phyloP scores from a whole-genome alignment of 768 basidiomycete genomes.

The Suillus subluteus region DNA sequence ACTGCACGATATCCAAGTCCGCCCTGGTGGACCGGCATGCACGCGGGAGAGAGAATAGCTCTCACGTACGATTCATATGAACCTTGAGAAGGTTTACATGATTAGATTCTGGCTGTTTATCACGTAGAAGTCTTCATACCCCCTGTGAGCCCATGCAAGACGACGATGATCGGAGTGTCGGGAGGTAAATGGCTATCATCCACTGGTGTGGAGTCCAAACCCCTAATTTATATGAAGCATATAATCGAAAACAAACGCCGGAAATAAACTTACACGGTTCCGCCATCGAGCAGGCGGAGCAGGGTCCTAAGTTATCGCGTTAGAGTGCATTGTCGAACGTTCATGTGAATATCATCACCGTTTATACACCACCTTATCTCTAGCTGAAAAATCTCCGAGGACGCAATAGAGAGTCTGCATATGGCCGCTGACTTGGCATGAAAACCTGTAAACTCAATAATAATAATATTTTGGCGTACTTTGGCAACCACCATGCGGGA shows the following conservation, averaged over 20 bases:
- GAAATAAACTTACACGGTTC: constrained; percentile 33
- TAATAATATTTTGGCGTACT: constrained; percentile 20
- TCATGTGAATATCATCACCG: constrained; percentile 19
- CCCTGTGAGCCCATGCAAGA: constrained; percentile 37
- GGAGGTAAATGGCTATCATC: constrained; percentile 25
- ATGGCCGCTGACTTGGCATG: constrained; percentile 30
- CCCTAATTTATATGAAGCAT: constrained; percentile 19
- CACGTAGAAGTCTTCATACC: constrained; percentile 23
- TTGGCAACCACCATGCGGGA: constrained; percentile 39
- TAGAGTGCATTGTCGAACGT: constrained; percentile 12
- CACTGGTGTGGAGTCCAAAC: constrained; percentile 37
- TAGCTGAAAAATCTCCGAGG: constrained; percentile 34
- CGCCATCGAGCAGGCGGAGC: constrained; percentile 34
- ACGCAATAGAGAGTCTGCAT: constrained; percentile 37
- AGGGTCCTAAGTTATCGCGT: constrained; percentile 25
- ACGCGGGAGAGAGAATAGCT: constrained; percentile 75
- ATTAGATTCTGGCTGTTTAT: constrained; percentile 6
- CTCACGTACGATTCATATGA: constrained; percentile 92
- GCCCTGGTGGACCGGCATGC: constrained; percentile 70
- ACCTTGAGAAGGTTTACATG: constrained; percentile 45
- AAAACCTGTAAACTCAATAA: constrained; percentile 15
- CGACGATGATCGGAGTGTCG: constrained; percentile 35
- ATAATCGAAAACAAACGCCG: constrained; percentile 5
- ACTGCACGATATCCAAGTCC: constrained; percentile 90
- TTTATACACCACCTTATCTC: constrained; percentile 34